Percentiles rank a stretch among this genome's conserved stretches.
Evolutionary conservation across 129 eudicot genomes (phyloP).

Genomic region (Lonicera japonica): DNA sequence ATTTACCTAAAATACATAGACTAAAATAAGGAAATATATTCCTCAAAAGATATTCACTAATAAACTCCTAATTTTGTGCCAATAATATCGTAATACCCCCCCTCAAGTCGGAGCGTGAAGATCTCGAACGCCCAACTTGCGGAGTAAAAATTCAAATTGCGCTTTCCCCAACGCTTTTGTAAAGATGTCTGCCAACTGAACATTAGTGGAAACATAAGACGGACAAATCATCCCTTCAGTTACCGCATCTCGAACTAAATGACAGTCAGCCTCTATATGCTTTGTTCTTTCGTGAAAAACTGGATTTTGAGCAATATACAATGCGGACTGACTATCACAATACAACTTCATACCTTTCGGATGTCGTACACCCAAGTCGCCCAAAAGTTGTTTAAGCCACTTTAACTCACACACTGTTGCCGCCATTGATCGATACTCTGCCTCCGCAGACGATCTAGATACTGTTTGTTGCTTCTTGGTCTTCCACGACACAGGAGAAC

Average conservation of each 20-base stretch:
- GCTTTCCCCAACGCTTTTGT: background rate
- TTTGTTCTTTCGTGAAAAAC: constrained; percentile 6
- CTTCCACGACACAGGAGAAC: too few relatives aligned
- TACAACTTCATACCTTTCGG: background rate
- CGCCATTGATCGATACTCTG: constrained; percentile 1
- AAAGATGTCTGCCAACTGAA: constrained; percentile 1
- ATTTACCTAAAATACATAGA: too few relatives aligned
- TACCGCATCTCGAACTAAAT: background rate
- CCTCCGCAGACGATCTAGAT: constrained; percentile 11
- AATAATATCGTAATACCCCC: constrained; percentile 1
- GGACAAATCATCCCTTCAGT: background rate
- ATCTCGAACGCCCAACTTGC: constrained; percentile 15
- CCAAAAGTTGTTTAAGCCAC: background rate
- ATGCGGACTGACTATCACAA: constrained; percentile 11
- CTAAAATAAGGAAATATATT: too few relatives aligned
- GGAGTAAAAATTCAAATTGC: background rate
- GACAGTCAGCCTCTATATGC: constrained; percentile 6
- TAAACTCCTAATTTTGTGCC: too few relatives aligned
- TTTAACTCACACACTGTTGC: background rate
- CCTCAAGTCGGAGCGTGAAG: constrained; percentile 18
- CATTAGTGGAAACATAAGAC: background rate
- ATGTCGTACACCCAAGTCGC: background rate
- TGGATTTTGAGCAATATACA: constrained; percentile 5
- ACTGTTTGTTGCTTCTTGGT: constrained; percentile 2
- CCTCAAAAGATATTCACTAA: too few relatives aligned